These are phyloP conservation scores for button mushroom (Agaricus bisporus) DNA, from an alignment of 768 basidiomycete genomes.

Conservation along the genomic window DNA sequence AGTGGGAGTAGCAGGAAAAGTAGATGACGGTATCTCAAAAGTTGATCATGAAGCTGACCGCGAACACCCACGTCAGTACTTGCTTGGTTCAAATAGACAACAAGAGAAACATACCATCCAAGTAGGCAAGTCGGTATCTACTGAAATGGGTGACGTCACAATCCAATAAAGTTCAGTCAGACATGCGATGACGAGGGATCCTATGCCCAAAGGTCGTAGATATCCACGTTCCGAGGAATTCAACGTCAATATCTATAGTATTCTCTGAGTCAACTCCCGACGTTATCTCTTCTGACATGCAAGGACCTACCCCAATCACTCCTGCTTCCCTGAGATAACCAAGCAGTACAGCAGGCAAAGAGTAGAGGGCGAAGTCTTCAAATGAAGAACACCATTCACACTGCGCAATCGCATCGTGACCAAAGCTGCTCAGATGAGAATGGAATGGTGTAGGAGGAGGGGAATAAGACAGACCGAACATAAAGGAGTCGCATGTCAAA, in stretches of 20 bases:
- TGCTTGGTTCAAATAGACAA: background rate
- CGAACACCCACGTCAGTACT: background rate
- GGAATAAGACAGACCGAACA: constrained; percentile 39
- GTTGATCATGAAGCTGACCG: constrained; percentile 59
- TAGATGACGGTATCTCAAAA: constrained; percentile 46
- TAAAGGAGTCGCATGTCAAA: constrained; percentile 56
- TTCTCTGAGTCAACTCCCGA: no score
- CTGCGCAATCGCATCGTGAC: constrained; percentile 54
- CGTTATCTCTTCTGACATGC: background rate
- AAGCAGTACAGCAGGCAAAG: constrained; percentile 46
- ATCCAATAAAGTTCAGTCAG: constrained; percentile 51
- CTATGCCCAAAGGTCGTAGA: constrained; percentile 34
- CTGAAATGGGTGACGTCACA: constrained; percentile 38
- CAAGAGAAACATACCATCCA: constrained; percentile 28
- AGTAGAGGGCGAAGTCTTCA: constrained; percentile 55
- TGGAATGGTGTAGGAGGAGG: background rate
- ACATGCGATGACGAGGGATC: constrained; percentile 40
- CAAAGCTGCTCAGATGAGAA: constrained; percentile 40
- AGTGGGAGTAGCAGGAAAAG: constrained; percentile 57
- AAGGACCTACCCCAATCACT: constrained; percentile 40
- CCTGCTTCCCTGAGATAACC: constrained; percentile 54
- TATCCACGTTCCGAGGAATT: constrained; percentile 28
- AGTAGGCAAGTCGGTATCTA: constrained; percentile 29
- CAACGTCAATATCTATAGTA: constrained; percentile 18
- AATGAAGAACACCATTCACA: constrained; percentile 63